Conservation (phyloP, 2,329 filamentous ascomycete genomes). For the Xylariaceae sp. region DNA sequence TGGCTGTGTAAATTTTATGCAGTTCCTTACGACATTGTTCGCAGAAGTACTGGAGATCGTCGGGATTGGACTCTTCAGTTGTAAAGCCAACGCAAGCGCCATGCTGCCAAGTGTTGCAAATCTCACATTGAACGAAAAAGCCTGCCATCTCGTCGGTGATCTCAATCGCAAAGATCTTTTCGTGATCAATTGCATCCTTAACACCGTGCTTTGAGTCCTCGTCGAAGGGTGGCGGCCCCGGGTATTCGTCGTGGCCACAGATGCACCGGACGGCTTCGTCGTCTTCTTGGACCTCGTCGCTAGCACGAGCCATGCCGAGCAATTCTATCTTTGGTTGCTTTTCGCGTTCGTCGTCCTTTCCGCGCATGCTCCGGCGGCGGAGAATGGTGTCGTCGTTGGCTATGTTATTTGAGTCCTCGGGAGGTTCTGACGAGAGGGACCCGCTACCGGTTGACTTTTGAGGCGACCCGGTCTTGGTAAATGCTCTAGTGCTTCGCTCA, state of each 20-base stretch:
- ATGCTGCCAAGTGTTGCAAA: constrained; percentile 98
- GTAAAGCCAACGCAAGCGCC: constrained; percentile 97
- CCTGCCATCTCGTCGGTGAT: constrained; percentile 86
- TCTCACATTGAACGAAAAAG: constrained; percentile 96
- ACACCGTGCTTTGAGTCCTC: constrained; percentile 53
- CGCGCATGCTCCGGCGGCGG: constrained; percentile 78
- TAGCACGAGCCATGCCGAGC: constrained; percentile 51
- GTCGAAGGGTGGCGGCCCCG: constrained; percentile 72
- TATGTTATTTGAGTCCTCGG: constrained; percentile 59
- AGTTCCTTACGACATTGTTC: constrained; percentile 91
- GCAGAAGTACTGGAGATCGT: constrained; percentile 85
- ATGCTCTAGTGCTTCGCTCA: constrained; percentile 73
- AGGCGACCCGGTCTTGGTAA: constrained; percentile 72
- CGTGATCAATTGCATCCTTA: constrained; percentile 60
- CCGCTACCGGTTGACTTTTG: constrained; percentile 75
- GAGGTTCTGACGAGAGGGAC: constrained; percentile 71
- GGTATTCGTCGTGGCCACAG: constrained; percentile 93
- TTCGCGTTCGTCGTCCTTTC: constrained; percentile 63
- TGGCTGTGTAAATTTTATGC: constrained; percentile 78
- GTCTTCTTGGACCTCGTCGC: constrained; percentile 78
- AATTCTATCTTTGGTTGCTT: constrained; percentile 47
- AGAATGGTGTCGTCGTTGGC: constrained; percentile 65
- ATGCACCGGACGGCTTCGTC: constrained; percentile 96
- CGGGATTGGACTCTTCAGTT: constrained; percentile 88
- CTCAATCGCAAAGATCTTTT: constrained; percentile 61